These are phyloP conservation scores for Heliocybe sulcata DNA, from an alignment of 1,284 basidiomycete species.

Conservation along the genomic window DNA sequence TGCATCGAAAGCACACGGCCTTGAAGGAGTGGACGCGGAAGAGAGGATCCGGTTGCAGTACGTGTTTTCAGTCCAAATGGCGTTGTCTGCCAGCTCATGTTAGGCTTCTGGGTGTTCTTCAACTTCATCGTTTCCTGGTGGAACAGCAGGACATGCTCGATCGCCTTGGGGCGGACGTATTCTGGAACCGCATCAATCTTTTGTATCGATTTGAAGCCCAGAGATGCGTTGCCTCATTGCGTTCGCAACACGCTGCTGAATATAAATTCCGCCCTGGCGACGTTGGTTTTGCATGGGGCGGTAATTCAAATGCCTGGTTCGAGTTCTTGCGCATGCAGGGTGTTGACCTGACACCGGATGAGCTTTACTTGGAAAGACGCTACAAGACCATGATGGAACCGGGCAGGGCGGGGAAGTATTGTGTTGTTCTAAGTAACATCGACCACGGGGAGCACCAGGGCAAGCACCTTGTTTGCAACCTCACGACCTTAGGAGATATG, in stretches of 20 bases:
- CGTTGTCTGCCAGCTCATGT: too few species aligned
- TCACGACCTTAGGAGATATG: constrained; percentile 2
- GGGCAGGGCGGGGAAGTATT: not conserved
- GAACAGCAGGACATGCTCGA: not conserved
- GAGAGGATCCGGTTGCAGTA: too few species aligned
- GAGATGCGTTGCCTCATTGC: constrained; percentile 1
- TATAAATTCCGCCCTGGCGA: constrained; percentile 9
- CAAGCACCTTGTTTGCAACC: not conserved
- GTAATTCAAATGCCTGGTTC: constrained; percentile 6
- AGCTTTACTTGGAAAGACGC: not conserved
- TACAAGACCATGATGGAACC: not conserved
- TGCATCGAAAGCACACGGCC: too few species aligned
- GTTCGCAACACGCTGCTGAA: not conserved
- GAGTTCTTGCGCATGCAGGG: constrained; percentile 5
- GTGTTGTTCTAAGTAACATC: not conserved
- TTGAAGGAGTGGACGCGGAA: too few species aligned
- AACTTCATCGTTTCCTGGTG: too few species aligned
- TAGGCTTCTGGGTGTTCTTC: too few species aligned
- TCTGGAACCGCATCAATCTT: constrained; percentile 8
- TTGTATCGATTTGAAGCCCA: constrained; percentile 6
- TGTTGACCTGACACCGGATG: not conserved
- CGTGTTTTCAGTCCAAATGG: too few species aligned
- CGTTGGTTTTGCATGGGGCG: constrained; percentile 7
- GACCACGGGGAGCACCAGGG: not conserved
- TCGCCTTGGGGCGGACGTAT: constrained; percentile 1